Evolutionary conservation across 2,329 filamentous ascomycete species (phyloP).

Genomic region (Phialophora chinensis): DNA sequence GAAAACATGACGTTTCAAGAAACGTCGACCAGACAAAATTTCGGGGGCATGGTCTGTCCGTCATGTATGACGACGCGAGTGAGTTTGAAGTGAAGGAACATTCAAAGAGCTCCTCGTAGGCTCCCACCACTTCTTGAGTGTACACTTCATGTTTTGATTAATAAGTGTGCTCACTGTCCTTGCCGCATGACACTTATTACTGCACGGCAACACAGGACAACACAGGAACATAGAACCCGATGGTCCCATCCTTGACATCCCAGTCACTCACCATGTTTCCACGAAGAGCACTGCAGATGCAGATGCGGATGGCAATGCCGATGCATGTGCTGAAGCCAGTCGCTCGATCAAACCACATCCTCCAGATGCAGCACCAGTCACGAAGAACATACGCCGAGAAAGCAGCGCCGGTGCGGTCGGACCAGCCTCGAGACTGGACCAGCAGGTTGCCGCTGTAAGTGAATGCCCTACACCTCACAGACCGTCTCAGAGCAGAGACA

Average conservation of each 20-base stretch:
- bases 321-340: not conserved
- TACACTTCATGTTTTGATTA: not conserved
- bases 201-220: not conserved
- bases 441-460: conserved; percentile 24
- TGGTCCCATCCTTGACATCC: not conserved
- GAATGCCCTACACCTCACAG: not conserved
- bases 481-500: too few species aligned
- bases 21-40: too few species aligned
- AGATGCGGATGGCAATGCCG: not conserved
- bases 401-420: conserved; percentile 6
- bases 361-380: not conserved
- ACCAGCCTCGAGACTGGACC: conserved; percentile 2
- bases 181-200: not conserved
- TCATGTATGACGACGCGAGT: not conserved
- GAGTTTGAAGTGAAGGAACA: not conserved
- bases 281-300: not conserved
- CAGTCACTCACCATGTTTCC: not conserved
- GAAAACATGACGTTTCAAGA: not conserved
- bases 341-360: not conserved
- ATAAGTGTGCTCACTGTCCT: too few species aligned
- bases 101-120: not conserved
- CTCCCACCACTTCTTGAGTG: not conserved
- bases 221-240: not conserved
- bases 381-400: conserved; percentile 7
- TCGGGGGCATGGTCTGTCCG: too few species aligned